Percentiles rank a stretch among this genome's conserved stretches.
These are phyloP conservation scores for Parietaria judaica DNA, from an alignment of 306 rosid genomes.

Conservation along the genomic window DNA sequence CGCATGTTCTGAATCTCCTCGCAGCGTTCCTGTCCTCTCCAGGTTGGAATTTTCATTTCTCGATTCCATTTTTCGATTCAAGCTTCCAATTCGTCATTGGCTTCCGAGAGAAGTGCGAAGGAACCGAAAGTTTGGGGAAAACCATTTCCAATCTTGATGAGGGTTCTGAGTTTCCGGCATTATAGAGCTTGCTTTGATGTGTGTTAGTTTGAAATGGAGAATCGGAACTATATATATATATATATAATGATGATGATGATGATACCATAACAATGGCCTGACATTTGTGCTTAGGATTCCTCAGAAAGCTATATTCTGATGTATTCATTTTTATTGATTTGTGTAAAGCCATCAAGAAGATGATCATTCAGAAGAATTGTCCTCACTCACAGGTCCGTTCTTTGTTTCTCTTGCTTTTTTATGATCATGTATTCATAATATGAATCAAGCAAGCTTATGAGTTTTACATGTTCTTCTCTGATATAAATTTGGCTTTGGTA, in stretches of 20 bases:
- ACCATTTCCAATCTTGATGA: too few species aligned
- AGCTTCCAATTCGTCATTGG: neutral
- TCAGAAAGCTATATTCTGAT: neutral
- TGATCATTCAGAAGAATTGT: slow-evolving; percentile 36
- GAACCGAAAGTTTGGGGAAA: too few species aligned
- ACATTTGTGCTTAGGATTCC: neutral
- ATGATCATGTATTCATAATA: too few species aligned
- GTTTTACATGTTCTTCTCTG: neutral
- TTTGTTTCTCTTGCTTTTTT: slow-evolving; percentile 16
- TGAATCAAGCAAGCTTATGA: slow-evolving; percentile 3
- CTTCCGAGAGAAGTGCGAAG: too few species aligned
- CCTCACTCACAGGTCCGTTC: slow-evolving; percentile 64
- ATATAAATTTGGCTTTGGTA: neutral
- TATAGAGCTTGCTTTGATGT: too few species aligned
- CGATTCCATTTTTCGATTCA: neutral
- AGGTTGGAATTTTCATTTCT: slow-evolving; percentile 34
- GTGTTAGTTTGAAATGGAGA: too few species aligned
- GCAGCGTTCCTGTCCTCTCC: slow-evolving; percentile 37
- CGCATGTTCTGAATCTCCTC: slow-evolving; percentile 34
- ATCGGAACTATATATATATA: neutral
- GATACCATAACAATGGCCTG: neutral
- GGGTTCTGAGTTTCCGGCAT: too few species aligned
- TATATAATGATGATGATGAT: too few species aligned
- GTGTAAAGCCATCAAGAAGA: slow-evolving; percentile 50
- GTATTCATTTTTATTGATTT: slow-evolving; percentile 1